Evolutionary conservation across 176 grass and related monocot genomes (phyloP).

Genomic region (Oryza glaberrima): DNA sequence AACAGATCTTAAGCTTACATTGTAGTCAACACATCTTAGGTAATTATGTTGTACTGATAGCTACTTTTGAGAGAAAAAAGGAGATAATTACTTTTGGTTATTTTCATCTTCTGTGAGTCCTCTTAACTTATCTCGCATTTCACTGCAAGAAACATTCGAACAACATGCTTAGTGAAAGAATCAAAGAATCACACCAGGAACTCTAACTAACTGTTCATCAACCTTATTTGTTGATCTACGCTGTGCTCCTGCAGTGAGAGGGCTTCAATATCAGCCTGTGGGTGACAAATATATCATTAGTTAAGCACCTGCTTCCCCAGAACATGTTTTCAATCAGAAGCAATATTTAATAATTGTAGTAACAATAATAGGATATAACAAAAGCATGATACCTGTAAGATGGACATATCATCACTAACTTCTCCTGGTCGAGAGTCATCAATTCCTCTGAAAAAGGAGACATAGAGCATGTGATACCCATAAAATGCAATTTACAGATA

Average conservation of each 20-base stretch:
- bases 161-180: constrained; percentile 31
- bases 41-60: background rate
- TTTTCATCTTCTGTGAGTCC: constrained; percentile 81
- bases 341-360: background rate
- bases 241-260: constrained; percentile 65
- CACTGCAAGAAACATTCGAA: constrained; percentile 49
- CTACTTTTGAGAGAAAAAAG: background rate
- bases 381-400: constrained; percentile 49
- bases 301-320: constrained; percentile 13
- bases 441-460: constrained; percentile 57
- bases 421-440: constrained; percentile 67
- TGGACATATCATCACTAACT: constrained; percentile 70
- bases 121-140: constrained; percentile 77
- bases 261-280: constrained; percentile 77
- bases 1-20: constrained; percentile 10
- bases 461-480: constrained; percentile 33
- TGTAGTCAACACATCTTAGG: background rate
- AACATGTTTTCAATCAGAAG: constrained; percentile 18
- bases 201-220: constrained; percentile 32
- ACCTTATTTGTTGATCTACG: constrained; percentile 84
- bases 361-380: background rate
- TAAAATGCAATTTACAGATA: constrained; percentile 24
- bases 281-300: constrained; percentile 23
- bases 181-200: constrained; percentile 19
- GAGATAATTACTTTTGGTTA: constrained; percentile 63